Base-by-base conservation (phyloP, 73 alveolate species). In the Paramecium octaurelia region DNA sequence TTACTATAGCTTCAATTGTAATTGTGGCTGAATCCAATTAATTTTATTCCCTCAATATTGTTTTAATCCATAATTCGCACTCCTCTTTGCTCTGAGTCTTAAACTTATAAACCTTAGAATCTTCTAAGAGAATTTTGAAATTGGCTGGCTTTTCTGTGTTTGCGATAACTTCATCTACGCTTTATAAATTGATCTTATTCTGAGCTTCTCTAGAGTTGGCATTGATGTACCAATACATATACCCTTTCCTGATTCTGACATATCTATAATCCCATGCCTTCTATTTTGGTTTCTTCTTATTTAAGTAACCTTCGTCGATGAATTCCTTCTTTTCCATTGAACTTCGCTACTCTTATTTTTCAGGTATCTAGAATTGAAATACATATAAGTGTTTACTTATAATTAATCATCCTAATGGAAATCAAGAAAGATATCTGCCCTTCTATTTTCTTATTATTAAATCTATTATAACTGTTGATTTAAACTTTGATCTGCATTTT, bases 221-320 rank as follows among this genome's bases (percentile, higher is more conserved):
- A 24, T 73, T 38, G 18, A 87, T 64, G 8, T 87, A 87, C 93
- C 93, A 87, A 60, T 64, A 87, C 76, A 87, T 73, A 21, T 14
- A 64, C 6, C 93, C 93, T n/a, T 87, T 87, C 40, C 93, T 59
- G 18, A 87, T 87, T 87, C 93, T 58, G 4, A 87, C 64, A 64
- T 87, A 87, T 59, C 93, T 64, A 43, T 87, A 64, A 40, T 87
- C 93, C 88, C 88, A 75, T 31, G 40, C 60, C 18, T 75, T 75
- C 10, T 75, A 38, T 38, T 75, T 42, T 0, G 88, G 88, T 20
- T 75, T 75, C 35, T 75, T 75, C 88, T 75, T 75, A 75, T 75
- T 21, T 23, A 75, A 38, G n/a, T 38, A 75, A n/a, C 88, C 88
- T 35, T 75, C 88, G 18, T 75, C 88, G 3, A 75, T 75, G 11